Percentiles rank a stretch among this genome's conserved stretches.
These are phyloP conservation scores for Tanacetum coccineum DNA, from an alignment of 129 eudicot genomes.

Conservation along the genomic window DNA sequence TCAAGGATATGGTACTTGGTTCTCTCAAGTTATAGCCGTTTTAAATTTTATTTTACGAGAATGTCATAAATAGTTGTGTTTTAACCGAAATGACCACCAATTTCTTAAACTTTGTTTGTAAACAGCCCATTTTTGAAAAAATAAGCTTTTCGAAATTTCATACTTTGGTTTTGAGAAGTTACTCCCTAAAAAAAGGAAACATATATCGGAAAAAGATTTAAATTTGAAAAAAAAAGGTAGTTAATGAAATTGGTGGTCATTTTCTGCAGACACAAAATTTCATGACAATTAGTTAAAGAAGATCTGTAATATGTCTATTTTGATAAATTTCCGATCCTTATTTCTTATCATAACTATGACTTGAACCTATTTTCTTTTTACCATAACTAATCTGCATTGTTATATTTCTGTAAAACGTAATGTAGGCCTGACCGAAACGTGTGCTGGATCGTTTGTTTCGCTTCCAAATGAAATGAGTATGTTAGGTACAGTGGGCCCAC, in stretches of 20 bases:
- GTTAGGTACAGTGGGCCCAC: slow-evolving; percentile 93
- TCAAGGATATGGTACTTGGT: slow-evolving; percentile 73
- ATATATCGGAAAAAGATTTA: too few species aligned
- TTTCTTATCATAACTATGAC: neutral
- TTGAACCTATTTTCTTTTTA: slow-evolving; percentile 8
- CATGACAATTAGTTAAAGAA: too few species aligned
- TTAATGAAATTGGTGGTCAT: too few species aligned
- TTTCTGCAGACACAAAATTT: too few species aligned
- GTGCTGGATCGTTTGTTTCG: slow-evolving; percentile 80
- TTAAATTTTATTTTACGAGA: neutral
- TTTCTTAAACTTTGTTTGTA: too few species aligned
- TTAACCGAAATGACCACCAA: too few species aligned
- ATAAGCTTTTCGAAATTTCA: too few species aligned
- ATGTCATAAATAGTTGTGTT: neutral
- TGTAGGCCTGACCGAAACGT: slow-evolving; percentile 79
- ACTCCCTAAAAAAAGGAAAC: too few species aligned
- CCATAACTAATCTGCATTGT: neutral
- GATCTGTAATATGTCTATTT: too few species aligned
- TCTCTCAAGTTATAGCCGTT: neutral
- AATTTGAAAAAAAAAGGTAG: too few species aligned
- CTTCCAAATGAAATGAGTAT: slow-evolving; percentile 54
- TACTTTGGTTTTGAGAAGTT: too few species aligned
- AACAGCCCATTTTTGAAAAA: too few species aligned
- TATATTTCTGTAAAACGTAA: slow-evolving; percentile 9
- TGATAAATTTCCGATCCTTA: neutral